phyloP scores from a whole-genome alignment of 2,329 filamentous ascomycete species.

The Fusarium cicatricum region DNA sequence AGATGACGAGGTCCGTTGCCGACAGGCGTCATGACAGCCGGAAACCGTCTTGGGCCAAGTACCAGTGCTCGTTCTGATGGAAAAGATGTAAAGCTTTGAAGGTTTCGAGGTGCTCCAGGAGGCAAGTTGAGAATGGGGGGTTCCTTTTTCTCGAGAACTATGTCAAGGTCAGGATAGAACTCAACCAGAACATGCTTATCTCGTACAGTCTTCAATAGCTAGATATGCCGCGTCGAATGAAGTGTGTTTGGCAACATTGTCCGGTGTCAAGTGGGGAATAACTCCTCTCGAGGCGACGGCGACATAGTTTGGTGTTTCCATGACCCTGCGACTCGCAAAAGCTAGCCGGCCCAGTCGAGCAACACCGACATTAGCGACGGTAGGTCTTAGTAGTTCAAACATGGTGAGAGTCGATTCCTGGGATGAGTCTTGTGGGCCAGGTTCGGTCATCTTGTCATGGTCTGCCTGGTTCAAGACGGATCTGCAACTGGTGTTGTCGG shows the following conservation, averaged over 20 bases:
- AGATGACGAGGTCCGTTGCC: slow-evolving; percentile 76
- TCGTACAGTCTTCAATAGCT: slow-evolving; percentile 91
- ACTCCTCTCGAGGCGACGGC: slow-evolving; percentile 82
- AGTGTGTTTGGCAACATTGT: slow-evolving; percentile 74
- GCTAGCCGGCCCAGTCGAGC: slow-evolving; percentile 74
- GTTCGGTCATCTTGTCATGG: slow-evolving; percentile 44
- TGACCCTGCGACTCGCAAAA: slow-evolving; percentile 66
- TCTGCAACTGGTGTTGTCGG: background rate
- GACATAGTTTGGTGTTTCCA: slow-evolving; percentile 86
- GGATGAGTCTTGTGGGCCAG: slow-evolving; percentile 28
- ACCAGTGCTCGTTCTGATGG: slow-evolving; percentile 72
- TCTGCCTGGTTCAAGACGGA: background rate
- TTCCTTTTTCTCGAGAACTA: slow-evolving; percentile 63
- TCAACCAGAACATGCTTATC: background rate
- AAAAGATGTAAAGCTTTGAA: slow-evolving; percentile 81
- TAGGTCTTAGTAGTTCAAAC: slow-evolving; percentile 59
- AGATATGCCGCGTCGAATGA: slow-evolving; percentile 76
- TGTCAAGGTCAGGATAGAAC: slow-evolving; percentile 8
- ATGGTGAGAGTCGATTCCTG: slow-evolving; percentile 38
- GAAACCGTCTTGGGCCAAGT: slow-evolving; percentile 79
- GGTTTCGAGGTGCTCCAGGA: slow-evolving; percentile 57
- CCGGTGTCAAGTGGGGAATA: slow-evolving; percentile 88
- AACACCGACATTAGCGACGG: slow-evolving; percentile 50
- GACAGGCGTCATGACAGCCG: slow-evolving; percentile 75
- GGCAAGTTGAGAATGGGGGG: slow-evolving; percentile 59